These are phyloP conservation scores for Ploettnerulaceae sp. DNA, from an alignment of 2,329 filamentous ascomycete species.

Conservation along the genomic window DNA sequence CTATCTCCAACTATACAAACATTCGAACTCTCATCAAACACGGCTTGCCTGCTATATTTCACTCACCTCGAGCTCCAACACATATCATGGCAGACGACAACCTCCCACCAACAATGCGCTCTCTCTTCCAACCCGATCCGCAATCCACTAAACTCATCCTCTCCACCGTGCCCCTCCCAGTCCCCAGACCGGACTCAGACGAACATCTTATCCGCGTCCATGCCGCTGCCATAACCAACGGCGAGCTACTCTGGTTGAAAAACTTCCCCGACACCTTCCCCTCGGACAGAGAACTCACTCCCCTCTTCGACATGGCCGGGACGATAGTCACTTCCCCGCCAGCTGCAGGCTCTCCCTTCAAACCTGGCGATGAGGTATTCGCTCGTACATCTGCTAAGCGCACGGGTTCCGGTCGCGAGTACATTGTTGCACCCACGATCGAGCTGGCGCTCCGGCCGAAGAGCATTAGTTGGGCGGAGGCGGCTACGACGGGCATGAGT, in stretches of 20 bases:
- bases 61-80: no score
- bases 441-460: conserved; percentile 37
- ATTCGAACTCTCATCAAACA: no score
- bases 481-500: conserved; percentile 38
- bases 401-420: conserved; percentile 37
- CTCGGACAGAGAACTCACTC: conserved; percentile 13
- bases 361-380: conserved; percentile 38
- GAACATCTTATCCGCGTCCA: conserved; percentile 37
- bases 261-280: conserved; percentile 26
- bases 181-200: conserved; percentile 2
- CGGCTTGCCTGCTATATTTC: no score
- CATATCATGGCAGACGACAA: no score
- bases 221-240: conserved; percentile 38
- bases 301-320: conserved; percentile 39
- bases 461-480: conserved; percentile 35
- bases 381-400: conserved; percentile 35
- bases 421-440: conserved; percentile 33
- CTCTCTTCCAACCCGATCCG: conserved; percentile 7
- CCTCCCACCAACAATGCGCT: conserved; percentile 5
- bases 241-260: conserved; percentile 41
- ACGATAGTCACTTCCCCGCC: conserved; percentile 35
- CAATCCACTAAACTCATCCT: conserved; percentile 3
- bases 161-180: not conserved
- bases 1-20: no score
- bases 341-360: conserved; percentile 37